Base-by-base conservation (phyloP, 176 grass and related monocot genomes). In the Carex parvula region DNA sequence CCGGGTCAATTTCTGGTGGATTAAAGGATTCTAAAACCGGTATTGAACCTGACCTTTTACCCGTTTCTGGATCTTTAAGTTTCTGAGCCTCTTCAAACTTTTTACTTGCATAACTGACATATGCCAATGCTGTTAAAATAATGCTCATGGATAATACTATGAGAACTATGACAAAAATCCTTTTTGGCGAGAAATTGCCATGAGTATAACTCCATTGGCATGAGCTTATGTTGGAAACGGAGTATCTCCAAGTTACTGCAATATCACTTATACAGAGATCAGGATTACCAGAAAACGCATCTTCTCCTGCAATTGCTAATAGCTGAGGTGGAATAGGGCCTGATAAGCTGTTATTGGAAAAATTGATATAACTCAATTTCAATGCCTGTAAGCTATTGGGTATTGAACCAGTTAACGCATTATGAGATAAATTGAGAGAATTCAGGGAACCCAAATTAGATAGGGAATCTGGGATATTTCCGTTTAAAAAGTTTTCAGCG, bases 381-480 rank as follows among this genome's bases (percentile, higher is more conserved):
- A 99, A 70, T 32, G 66, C 83, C 84, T 90, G 89, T 76, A 98
- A 44, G 50, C 55, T 81, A 75, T 92, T 42, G 30, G 96, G 96
- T 83, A 99, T 92, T 66, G 84, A 80, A 83, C 93, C 96, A 48
- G 72, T 89, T 41, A 99, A 30, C 70, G 80, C 86, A 84, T 99
- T 99, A 21, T 99, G 52, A 1, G 96, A 99, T 84, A 99, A 82
- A 86, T 99, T 93, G 15, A 99, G 82, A 50, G 91, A 95, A 88
- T 90, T 90, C 42, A 95, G 81, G 18, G 73, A 42, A 17, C 68
- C 62, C 30, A 95, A 93, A 18, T 82, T 84, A 53, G 56, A 71
- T 46, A 99, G 3, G 55, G 87, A 88, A 30, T 87, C 83, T 12
- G 96, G 93, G 70, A 99, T 90, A 11, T 22, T 17, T n/a, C 89